Evolutionary conservation across 2,329 filamentous ascomycete genomes (phyloP), one percentile per base, ranked within the genome.

Genomic region (Fulvia fulva): DNA sequence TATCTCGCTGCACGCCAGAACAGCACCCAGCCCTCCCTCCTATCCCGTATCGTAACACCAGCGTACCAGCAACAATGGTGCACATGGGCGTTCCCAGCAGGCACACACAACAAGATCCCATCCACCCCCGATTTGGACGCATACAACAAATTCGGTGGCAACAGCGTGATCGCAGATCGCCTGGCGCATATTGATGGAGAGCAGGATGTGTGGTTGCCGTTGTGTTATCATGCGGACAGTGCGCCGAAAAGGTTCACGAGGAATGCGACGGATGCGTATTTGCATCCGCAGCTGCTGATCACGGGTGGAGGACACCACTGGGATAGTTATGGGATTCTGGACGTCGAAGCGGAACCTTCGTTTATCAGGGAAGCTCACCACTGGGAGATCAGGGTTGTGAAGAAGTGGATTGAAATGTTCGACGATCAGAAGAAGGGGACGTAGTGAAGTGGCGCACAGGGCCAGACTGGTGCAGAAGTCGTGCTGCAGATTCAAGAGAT

Each of bases 281-380:
- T 78, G n/a, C 74, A 78, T 58, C 78, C 80, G 0, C 77, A 79
- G 53, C 74, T 78, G 54, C 67, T 83, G 19, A 81, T 83, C 59
- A 74, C 76, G 0, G 79, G 79, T 1, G 77, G 74, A 0, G 80
- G 81, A 0, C 81, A 83, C 67, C 79, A 82, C 23, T 0, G 67
- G 67, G 67, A 69, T 55, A 64, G 61, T 25, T 63, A 64, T 44
- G 67, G 65, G 0, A 67, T 88, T 23, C 83, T 85, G 1, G 73
- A 76, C 1, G 67, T 89, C 25, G 85, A 85, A 1, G 86, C 85
- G 0, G 68, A 75, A 5, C 76, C 84, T 7, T 75, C 80, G 57
- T 83, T 80, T 59, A 80, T 91, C 4, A 77, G 75, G 3, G 77
- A 84, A n/a, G 79, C 82, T 1, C 88, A 91, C 69, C 68, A 75